These are phyloP conservation scores for Phytophthora macrochlamydospora DNA, from an alignment of 352 stramenopile genomes.

Conservation along the genomic window DNA sequence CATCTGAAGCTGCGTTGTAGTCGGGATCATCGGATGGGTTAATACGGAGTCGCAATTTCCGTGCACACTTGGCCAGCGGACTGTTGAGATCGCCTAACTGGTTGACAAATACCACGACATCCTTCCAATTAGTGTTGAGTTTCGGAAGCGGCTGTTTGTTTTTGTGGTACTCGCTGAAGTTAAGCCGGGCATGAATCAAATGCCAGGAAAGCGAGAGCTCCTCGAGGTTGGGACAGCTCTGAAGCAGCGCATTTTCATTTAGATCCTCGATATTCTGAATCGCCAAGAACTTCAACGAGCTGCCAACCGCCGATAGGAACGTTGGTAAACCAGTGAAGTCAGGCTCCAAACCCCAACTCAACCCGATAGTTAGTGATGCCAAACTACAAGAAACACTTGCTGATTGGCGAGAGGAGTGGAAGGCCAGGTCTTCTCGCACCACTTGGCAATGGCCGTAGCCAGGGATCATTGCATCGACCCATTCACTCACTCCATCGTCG, in stretches of 20 bases:
- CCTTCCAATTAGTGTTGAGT: neutral
- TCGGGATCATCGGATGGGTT: neutral
- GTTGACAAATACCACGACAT: neutral
- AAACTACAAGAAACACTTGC: no score
- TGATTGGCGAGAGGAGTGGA: no score
- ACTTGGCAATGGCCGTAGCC: constrained; percentile 13
- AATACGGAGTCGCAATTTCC: neutral
- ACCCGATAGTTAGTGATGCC: neutral
- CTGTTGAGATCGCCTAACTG: neutral
- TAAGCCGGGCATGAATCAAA: neutral
- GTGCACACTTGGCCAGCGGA: neutral
- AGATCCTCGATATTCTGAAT: neutral
- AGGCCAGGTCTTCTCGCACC: neutral
- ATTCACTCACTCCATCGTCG: constrained; percentile 14
- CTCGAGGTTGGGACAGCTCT: constrained; percentile 2
- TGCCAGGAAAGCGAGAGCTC: constrained; percentile 1
- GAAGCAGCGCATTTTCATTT: constrained; percentile 6
- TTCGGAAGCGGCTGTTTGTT: neutral
- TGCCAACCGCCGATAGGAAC: constrained; percentile 7
- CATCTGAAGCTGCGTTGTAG: neutral
- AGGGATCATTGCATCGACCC: constrained; percentile 7
- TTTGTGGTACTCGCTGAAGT: neutral
- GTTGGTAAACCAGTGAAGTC: neutral
- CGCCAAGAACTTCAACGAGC: constrained; percentile 1
- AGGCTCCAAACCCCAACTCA: no score